Evolutionary conservation across 306 rosid genomes (phyloP).

Genomic region (Citrullus colocynthis): DNA sequence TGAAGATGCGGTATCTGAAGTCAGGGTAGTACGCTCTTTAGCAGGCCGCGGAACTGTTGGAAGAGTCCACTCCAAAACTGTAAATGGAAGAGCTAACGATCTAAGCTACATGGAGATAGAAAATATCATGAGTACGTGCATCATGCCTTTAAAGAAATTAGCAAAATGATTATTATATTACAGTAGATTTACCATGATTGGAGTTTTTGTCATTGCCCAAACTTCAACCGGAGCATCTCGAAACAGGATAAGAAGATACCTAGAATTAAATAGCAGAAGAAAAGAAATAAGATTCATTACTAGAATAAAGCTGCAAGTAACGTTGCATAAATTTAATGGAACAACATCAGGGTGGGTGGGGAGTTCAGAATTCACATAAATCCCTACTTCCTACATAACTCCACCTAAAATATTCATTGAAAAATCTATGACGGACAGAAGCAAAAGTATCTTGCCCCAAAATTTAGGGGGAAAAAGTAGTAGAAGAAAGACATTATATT

Average conservation of each 20-base stretch:
- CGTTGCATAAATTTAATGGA: not conserved
- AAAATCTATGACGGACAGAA: not conserved
- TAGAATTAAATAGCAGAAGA: conserved; percentile 24
- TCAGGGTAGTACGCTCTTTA: conserved; percentile 30
- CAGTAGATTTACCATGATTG: conserved; percentile 62
- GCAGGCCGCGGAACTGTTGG: conserved; percentile 75
- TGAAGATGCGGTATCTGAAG: conserved; percentile 33
- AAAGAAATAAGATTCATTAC: not conserved
- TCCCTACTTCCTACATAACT: not conserved
- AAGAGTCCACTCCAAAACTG: conserved; percentile 98
- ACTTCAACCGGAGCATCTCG: conserved; percentile 99
- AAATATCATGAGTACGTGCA: conserved; percentile 34
- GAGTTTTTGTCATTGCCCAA: conserved; percentile 99
- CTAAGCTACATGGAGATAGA: conserved; percentile 92
- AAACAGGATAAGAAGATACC: conserved; percentile 93
- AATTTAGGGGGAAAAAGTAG: not conserved
- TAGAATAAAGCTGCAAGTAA: not conserved
- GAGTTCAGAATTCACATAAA: not conserved
- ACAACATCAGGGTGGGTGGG: not conserved
- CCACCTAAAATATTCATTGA: not conserved
- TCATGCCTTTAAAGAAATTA: conserved; percentile 6
- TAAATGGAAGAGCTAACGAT: conserved; percentile 99
- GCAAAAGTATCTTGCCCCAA: not conserved
- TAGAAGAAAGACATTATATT: not conserved
- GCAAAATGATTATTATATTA: conserved; percentile 6